Percentiles rank a stretch among this genome's conserved stretches.
phyloP scores from a whole-genome alignment of 768 basidiomycete genomes.

The Collybiopsis luxurians region DNA sequence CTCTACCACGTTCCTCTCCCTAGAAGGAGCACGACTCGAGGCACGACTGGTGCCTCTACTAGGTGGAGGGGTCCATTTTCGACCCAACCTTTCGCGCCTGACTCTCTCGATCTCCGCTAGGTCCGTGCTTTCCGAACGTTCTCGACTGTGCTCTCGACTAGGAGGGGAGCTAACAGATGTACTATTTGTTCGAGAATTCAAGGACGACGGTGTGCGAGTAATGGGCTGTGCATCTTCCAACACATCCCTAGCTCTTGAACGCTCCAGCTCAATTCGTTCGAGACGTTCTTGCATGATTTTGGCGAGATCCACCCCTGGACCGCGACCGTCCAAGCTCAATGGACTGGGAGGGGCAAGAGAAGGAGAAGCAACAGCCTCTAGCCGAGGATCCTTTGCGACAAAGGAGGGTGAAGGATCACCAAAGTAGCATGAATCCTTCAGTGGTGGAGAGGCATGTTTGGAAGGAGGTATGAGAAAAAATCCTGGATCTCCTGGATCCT shows the following conservation, averaged over 20 bases:
- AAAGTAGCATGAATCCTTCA: not conserved
- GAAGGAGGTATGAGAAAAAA: not conserved
- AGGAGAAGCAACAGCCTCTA: not conserved
- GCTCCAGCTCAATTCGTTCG: not conserved
- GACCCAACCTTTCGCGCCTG: not conserved
- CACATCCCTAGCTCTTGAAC: not conserved
- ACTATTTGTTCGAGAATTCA: not conserved
- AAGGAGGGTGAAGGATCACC: not conserved
- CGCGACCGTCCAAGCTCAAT: not conserved
- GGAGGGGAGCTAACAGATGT: not conserved
- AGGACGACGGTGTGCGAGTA: not conserved
- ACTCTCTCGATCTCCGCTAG: conserved; percentile 3
- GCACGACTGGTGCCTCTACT: not conserved
- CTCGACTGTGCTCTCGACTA: not conserved
- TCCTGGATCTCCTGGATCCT: not conserved
- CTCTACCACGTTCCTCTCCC: conserved; percentile 3
- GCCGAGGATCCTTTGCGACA: not conserved
- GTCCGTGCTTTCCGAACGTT: not conserved
- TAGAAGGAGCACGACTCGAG: conserved; percentile 3
- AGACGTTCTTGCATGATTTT: conserved; percentile 2
- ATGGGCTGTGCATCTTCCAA: not conserved
- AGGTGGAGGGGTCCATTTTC: conserved; percentile 3
- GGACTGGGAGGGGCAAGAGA: conserved; percentile 2
- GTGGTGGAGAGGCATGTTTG: not conserved
- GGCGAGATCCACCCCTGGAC: not conserved